Evolutionary conservation across 1,139 yeast genomes (phyloP).

Genomic region (Geotrichum siamense): DNA sequence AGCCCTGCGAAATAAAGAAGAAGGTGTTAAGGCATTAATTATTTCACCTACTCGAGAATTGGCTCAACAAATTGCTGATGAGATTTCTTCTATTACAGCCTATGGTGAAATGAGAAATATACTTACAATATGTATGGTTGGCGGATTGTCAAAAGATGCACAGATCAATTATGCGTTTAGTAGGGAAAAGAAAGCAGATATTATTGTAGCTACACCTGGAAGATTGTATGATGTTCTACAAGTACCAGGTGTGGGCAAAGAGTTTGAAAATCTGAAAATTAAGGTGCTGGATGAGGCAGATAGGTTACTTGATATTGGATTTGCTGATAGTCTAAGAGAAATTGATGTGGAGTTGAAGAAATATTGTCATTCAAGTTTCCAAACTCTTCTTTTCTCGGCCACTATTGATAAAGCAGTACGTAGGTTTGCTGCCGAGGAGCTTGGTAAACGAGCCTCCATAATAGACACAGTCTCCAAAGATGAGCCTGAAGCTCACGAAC

Average conservation of each 20-base stretch:
- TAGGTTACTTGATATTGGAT: slow-evolving; percentile 69
- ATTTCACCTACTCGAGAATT: slow-evolving; percentile 90
- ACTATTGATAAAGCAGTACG: slow-evolving; percentile 68
- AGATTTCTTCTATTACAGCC: slow-evolving; percentile 40
- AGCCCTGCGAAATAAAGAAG: slow-evolving; percentile 24
- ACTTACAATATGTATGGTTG: slow-evolving; percentile 41
- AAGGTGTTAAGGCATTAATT: slow-evolving; percentile 47
- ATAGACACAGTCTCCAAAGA: slow-evolving; percentile 71
- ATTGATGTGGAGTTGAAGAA: slow-evolving; percentile 45
- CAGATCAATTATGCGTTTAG: slow-evolving; percentile 36
- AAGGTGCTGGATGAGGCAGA: slow-evolving; percentile 88
- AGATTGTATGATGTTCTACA: slow-evolving; percentile 57
- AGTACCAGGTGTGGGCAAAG: slow-evolving; percentile 40
- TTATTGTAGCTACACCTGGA: slow-evolving; percentile 89
- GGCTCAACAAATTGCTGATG: slow-evolving; percentile 75
- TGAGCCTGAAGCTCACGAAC: slow-evolving; percentile 72
- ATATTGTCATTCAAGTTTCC: slow-evolving; percentile 38
- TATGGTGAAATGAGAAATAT: slow-evolving; percentile 34
- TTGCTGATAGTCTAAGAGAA: slow-evolving; percentile 52
- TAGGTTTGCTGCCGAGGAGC: slow-evolving; percentile 55
- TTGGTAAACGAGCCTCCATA: slow-evolving; percentile 56
- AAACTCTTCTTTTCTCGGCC: slow-evolving; percentile 78
- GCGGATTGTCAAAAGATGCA: slow-evolving; percentile 42
- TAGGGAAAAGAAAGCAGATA: slow-evolving; percentile 35
- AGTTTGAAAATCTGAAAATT: slow-evolving; percentile 50